Evolutionary conservation across 306 rosid genomes (phyloP).

Genomic region (Carpinus fangiana): DNA sequence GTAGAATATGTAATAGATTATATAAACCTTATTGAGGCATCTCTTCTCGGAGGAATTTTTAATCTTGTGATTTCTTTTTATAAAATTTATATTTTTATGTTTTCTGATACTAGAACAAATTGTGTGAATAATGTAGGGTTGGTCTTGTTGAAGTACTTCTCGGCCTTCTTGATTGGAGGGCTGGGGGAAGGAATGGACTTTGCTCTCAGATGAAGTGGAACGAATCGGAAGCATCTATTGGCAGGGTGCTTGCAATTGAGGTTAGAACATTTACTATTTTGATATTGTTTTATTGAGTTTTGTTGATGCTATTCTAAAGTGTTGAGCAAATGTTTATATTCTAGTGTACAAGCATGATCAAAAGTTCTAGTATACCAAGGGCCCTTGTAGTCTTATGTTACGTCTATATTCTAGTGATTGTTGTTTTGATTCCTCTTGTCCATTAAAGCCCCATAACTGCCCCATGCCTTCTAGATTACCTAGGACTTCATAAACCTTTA

Average conservation of each 20-base stretch:
- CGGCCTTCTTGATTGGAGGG: constrained; percentile 99
- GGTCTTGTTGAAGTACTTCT: constrained; percentile 98
- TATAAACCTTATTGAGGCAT: neutral
- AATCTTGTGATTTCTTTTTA: neutral
- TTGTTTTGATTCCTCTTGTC: neutral
- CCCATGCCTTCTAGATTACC: no score
- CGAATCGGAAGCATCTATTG: constrained; percentile 98
- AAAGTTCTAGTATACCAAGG: neutral
- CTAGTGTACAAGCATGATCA: neutral
- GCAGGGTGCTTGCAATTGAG: constrained; percentile 98
- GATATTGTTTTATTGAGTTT: constrained; percentile 14
- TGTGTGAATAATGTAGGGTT: constrained; percentile 64
- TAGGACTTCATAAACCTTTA: no score
- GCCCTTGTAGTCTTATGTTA: neutral
- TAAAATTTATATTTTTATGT: constrained; percentile 9
- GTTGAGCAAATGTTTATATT: neutral
- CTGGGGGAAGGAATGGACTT: constrained; percentile 94
- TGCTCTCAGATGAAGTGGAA: constrained; percentile 99
- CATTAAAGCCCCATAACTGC: no score
- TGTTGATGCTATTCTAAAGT: constrained; percentile 6
- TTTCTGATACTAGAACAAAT: constrained; percentile 17
- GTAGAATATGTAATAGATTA: neutral
- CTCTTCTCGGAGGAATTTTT: neutral
- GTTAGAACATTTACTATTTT: constrained; percentile 41
- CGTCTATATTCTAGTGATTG: neutral